Conservation (phyloP, 768 basidiomycete genomes). For the Lactifluus echinatus region DNA sequence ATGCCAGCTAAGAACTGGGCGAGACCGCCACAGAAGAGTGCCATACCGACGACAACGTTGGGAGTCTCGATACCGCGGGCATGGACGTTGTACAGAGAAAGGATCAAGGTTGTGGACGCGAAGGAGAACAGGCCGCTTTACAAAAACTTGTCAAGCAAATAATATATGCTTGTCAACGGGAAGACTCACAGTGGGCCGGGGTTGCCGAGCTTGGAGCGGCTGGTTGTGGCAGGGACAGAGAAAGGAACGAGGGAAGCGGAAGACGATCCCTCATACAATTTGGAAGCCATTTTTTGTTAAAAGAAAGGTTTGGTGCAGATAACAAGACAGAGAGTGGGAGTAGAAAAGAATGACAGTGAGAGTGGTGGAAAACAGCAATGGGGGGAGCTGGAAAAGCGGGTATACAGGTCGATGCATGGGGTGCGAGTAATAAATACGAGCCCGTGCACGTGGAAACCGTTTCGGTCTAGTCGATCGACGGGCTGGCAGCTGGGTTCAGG, state of each 20-base stretch:
- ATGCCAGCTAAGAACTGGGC: conserved; percentile 83
- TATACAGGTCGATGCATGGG: neutral
- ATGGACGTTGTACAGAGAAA: conserved; percentile 63
- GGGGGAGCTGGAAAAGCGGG: neutral
- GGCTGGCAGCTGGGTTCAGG: too few relatives aligned
- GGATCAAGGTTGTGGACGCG: conserved; percentile 74
- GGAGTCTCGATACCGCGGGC: conserved; percentile 45
- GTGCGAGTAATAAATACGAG: neutral
- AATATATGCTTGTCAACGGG: too few relatives aligned
- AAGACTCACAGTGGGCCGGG: conserved; percentile 38
- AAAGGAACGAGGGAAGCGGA: neutral
- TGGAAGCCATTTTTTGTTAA: conserved; percentile 4
- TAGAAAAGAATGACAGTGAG: neutral
- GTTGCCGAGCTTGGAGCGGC: conserved; percentile 2
- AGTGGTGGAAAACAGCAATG: neutral
- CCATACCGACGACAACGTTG: conserved; percentile 82
- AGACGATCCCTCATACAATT: conserved; percentile 3
- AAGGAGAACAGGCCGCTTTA: conserved; percentile 74
- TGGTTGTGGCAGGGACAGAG: too few relatives aligned
- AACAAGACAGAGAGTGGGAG: neutral
- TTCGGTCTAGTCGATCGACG: neutral
- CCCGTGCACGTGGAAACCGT: neutral
- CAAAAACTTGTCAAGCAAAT: too few relatives aligned
- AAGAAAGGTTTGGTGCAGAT: neutral
- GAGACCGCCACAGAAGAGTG: conserved; percentile 75